A percentile compares a stretch with the other conserved stretches of the same genome.
Evolutionary conservation across 2,329 filamentous ascomycete species (phyloP).

Genomic region (Oidium heveae): DNA sequence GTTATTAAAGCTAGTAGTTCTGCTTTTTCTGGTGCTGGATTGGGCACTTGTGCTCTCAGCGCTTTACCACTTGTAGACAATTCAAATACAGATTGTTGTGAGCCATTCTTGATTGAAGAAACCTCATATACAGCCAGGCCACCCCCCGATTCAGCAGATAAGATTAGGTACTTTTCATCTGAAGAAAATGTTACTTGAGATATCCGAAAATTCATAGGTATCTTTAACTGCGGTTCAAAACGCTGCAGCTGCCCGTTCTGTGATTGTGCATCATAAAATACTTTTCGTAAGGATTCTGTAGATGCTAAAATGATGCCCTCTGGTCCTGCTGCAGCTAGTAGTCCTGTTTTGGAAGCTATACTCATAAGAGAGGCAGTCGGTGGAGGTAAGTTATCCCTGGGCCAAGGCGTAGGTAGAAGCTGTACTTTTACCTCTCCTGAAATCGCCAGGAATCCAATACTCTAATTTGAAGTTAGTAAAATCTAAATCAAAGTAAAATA

Average conservation of each 20-base stretch:
- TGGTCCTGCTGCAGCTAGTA: constrained; percentile 72
- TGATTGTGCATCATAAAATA: constrained; percentile 35
- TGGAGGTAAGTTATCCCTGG: constrained; percentile 34
- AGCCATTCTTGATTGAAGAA: constrained; percentile 37
- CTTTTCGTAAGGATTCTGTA: constrained; percentile 53
- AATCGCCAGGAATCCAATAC: constrained; percentile 58
- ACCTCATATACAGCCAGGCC: constrained; percentile 69
- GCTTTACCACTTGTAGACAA: constrained; percentile 51
- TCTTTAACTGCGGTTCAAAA: constrained; percentile 48
- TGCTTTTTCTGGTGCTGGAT: constrained; percentile 48
- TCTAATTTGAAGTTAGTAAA: constrained; percentile 17
- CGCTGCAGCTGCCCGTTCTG: constrained; percentile 38
- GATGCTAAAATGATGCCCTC: constrained; percentile 51
- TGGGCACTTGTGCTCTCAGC: constrained; percentile 52
- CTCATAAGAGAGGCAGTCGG: constrained; percentile 62
- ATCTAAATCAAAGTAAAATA: constrained; percentile 4
- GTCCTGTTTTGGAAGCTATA: constrained; percentile 52
- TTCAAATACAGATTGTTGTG: constrained; percentile 44
- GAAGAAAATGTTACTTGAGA: constrained; percentile 78
- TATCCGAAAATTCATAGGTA: constrained; percentile 48
- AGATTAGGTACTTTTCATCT: constrained; percentile 63
- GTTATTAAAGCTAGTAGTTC: constrained; percentile 64
- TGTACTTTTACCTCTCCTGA: constrained; percentile 63
- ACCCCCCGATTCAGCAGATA: constrained; percentile 59
- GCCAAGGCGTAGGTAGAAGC: constrained; percentile 55